These are phyloP conservation scores for Coniochaeta sp. DNA, from an alignment of 2,329 filamentous ascomycete species.

Conservation along the genomic window DNA sequence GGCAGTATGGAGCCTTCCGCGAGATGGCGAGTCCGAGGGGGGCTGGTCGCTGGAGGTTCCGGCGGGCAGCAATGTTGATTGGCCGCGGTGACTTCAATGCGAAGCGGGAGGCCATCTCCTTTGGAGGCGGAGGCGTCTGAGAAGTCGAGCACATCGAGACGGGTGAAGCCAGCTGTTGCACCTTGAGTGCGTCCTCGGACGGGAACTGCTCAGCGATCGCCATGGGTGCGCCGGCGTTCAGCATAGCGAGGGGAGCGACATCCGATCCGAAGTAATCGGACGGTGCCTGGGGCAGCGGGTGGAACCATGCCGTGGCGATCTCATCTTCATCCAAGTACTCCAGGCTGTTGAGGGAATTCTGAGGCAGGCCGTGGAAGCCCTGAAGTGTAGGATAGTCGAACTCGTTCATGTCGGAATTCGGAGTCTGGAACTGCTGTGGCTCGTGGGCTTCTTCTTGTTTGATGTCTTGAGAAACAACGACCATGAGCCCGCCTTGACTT, in stretches of 20 bases:
- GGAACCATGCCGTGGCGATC: neutral
- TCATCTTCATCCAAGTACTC: neutral
- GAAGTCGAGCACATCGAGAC: constrained; percentile 15
- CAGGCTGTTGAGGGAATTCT: neutral
- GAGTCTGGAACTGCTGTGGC: neutral
- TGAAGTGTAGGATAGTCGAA: neutral
- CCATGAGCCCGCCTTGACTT: neutral
- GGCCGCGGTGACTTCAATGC: constrained; percentile 33
- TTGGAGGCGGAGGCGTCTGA: constrained; percentile 19
- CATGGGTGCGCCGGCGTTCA: neutral
- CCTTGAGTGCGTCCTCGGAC: constrained; percentile 8
- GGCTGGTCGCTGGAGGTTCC: constrained; percentile 42
- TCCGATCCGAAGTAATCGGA: neutral
- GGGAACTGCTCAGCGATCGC: neutral
- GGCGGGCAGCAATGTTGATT: constrained; percentile 46
- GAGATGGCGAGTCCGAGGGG: constrained; percentile 34
- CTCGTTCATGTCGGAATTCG: neutral
- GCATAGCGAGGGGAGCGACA: neutral
- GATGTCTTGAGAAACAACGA: neutral
- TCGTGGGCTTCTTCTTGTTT: neutral
- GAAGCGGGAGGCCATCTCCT: constrained; percentile 33
- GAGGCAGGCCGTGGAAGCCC: neutral
- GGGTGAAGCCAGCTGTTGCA: constrained; percentile 17
- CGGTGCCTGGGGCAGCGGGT: neutral
- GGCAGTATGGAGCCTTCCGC: constrained; percentile 34